Conservation (phyloP, 1,139 yeast species). For the Zygotorulaspora mrakii region DNA sequence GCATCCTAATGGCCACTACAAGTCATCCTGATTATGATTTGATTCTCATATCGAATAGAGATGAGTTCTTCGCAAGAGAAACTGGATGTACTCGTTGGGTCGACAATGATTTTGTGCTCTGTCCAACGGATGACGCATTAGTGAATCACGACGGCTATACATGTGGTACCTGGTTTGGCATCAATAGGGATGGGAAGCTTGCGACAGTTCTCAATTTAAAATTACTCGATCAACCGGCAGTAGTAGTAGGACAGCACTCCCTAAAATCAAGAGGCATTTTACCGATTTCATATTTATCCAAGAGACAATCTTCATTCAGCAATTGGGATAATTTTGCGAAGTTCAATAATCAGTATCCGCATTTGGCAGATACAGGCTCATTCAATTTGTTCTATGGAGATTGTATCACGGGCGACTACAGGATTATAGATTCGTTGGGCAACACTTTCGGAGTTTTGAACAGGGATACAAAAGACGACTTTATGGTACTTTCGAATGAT, state of each 20-base stretch:
- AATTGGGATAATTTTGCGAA: constrained; percentile 45
- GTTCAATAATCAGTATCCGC: constrained; percentile 24
- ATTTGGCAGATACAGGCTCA: constrained; percentile 64
- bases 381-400: constrained; percentile 76
- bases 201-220: constrained; percentile 71
- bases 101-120: constrained; percentile 45
- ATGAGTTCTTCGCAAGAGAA: constrained; percentile 72
- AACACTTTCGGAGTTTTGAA: constrained; percentile 47
- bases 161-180: constrained; percentile 92
- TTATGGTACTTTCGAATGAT: constrained; percentile 36
- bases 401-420: constrained; percentile 40
- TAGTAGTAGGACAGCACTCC: constrained; percentile 24
- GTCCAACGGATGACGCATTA: constrained; percentile 75
- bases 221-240: constrained; percentile 35
- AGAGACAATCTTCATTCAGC: constrained; percentile 38
- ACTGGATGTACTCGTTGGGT: constrained; percentile 62
- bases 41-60: constrained; percentile 75
- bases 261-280: constrained; percentile 67
- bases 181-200: constrained; percentile 55
- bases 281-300: constrained; percentile 55
- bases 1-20: constrained; percentile 59
- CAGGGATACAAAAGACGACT: constrained; percentile 36
- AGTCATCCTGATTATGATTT: constrained; percentile 65
- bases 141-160: constrained; percentile 38
- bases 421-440: constrained; percentile 32